Conservation (phyloP, 2,329 filamentous ascomycete species). For the Endocalyx cinctus region DNA sequence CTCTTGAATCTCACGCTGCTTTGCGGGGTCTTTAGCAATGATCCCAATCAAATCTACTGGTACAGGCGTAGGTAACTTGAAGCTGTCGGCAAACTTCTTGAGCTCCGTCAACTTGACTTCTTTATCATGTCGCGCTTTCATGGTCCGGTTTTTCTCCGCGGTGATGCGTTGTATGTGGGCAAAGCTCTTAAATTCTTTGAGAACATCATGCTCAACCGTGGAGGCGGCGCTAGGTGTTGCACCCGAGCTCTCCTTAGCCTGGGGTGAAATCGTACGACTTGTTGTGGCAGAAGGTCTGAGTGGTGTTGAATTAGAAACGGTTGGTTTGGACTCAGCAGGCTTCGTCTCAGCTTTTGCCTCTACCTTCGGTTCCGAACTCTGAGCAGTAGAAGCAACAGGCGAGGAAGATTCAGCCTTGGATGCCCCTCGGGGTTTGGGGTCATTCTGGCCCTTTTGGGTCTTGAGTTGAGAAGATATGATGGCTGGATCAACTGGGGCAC, state of each 20-base stretch:
- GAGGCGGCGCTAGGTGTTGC: conserved; percentile 49
- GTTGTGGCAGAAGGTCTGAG: conserved; percentile 32
- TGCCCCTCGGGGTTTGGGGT: conserved; percentile 24
- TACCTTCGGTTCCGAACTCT: conserved; percentile 24
- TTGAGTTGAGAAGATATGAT: conserved; percentile 85
- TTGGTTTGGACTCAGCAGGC: conserved; percentile 18
- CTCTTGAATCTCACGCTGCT: conserved; percentile 88
- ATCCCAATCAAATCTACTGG: conserved; percentile 90
- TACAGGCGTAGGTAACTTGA: conserved; percentile 91
- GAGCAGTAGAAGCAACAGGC: conserved; percentile 10
- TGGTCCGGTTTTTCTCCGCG: conserved; percentile 51
- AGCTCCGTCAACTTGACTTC: conserved; percentile 90
- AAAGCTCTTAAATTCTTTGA: conserved; percentile 61
- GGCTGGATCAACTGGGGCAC: conserved; percentile 77
- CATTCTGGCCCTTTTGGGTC: conserved; percentile 36
- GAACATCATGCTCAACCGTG: conserved; percentile 58
- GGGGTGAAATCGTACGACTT: conserved; percentile 37
- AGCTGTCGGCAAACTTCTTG: conserved; percentile 89
- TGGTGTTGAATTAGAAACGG: conserved; percentile 20
- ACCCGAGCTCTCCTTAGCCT: conserved; percentile 32
- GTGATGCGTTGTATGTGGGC: conserved; percentile 52
- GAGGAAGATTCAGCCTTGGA: conserved; percentile 22
- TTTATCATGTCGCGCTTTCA: conserved; percentile 69
- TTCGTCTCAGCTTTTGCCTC: conserved; percentile 29
- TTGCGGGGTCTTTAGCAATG: conserved; percentile 91